phyloP scores from a whole-genome alignment of 805 yeast genomes.

The Lipomyces yamanashiensis region DNA sequence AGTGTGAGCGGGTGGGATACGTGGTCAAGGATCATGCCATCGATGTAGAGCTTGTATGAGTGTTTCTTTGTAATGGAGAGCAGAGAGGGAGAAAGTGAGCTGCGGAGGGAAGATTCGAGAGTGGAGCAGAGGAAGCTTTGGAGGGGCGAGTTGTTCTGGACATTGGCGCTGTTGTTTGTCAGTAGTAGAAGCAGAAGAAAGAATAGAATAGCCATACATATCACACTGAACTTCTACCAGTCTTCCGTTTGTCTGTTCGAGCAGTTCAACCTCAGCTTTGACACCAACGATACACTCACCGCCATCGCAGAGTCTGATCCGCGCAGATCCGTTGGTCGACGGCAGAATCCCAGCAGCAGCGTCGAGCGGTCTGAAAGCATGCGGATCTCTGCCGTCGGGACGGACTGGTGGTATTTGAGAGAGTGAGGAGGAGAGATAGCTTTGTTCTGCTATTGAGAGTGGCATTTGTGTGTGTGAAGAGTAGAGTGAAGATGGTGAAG shows the following conservation, averaged over 20 bases:
- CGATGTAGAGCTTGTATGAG: constrained; percentile 76
- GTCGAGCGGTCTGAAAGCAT: constrained; percentile 85
- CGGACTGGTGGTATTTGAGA: constrained; percentile 63
- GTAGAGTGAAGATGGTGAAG: not conserved
- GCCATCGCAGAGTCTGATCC: constrained; percentile 85
- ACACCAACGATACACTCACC: constrained; percentile 91
- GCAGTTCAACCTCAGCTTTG: constrained; percentile 74
- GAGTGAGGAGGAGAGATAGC: constrained; percentile 77
- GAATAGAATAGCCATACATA: constrained; percentile 12
- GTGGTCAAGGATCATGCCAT: constrained; percentile 76
- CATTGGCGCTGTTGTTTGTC: constrained; percentile 35
- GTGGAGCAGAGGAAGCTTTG: constrained; percentile 67
- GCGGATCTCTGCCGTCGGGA: constrained; percentile 79
- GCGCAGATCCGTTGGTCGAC: constrained; percentile 88
- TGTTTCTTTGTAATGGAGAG: constrained; percentile 73
- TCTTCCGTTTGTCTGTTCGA: constrained; percentile 44
- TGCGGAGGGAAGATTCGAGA: constrained; percentile 57
- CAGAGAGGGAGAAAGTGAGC: constrained; percentile 57
- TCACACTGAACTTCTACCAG: constrained; percentile 68
- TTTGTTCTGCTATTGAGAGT: constrained; percentile 48
- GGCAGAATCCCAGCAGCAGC: constrained; percentile 82
- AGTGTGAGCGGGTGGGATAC: constrained; percentile 81
- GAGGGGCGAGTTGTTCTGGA: constrained; percentile 58
- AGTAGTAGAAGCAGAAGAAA: not conserved
- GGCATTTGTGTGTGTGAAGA: constrained; percentile 38